Evolutionary conservation across 1,284 basidiomycete species (phyloP).

Genomic region (Tilletia walkeri): DNA sequence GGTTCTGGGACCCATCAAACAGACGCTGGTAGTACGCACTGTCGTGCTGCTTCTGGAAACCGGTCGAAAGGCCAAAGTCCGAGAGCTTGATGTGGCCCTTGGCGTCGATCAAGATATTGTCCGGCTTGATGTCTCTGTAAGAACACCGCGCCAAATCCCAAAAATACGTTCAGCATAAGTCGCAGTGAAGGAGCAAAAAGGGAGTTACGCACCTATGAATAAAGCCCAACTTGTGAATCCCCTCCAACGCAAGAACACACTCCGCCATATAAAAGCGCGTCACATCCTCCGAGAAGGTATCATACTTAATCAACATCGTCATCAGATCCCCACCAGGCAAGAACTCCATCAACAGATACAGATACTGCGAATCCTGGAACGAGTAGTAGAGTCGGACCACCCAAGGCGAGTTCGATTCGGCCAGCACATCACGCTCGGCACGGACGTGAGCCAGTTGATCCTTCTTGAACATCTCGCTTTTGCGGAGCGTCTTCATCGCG

Average conservation of each 20-base stretch:
- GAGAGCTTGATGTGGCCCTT: constrained; percentile 91
- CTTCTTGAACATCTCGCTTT: constrained; percentile 98
- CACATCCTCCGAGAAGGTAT: constrained; percentile 97
- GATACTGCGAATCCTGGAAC: constrained; percentile 92
- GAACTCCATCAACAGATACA: constrained; percentile 99
- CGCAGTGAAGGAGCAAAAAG: not conserved
- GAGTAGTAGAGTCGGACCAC: constrained; percentile 98
- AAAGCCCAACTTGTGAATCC: constrained; percentile 97
- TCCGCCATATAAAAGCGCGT: constrained; percentile 99
- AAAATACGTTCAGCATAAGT: no score
- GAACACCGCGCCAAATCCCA: not conserved
- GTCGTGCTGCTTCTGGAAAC: constrained; percentile 91
- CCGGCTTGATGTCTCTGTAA: constrained; percentile 89
- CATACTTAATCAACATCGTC: constrained; percentile 99
- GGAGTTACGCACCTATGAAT: constrained; percentile 67
- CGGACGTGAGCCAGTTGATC: constrained; percentile 96
- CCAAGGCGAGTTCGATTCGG: constrained; percentile 96
- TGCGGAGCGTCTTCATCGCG: constrained; percentile 97
- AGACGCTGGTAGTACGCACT: constrained; percentile 91
- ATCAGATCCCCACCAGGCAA: constrained; percentile 95
- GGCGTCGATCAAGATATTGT: constrained; percentile 95
- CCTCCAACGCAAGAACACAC: constrained; percentile 95
- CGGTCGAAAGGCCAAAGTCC: constrained; percentile 90
- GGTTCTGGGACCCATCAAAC: constrained; percentile 64
- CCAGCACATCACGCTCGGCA: constrained; percentile 95